These are phyloP conservation scores for Paramyrothecium roridum DNA, from an alignment of 2,329 filamentous ascomycete species.

Conservation along the genomic window DNA sequence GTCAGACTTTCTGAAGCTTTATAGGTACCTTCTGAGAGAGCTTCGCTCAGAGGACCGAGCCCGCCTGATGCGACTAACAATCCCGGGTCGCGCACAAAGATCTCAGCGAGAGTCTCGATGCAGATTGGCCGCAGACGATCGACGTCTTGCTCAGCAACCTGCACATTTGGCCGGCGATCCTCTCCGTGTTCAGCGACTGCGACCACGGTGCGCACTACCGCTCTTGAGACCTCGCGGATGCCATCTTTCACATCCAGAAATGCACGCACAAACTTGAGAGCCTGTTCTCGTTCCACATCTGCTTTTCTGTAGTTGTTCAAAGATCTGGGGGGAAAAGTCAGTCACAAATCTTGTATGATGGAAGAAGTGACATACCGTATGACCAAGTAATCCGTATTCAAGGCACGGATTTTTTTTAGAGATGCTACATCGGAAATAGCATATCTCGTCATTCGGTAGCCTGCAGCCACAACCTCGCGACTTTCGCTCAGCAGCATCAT, in stretches of 20 bases:
- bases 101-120: slow-evolving; percentile 87
- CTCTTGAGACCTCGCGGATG: slow-evolving; percentile 79
- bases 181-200: slow-evolving; percentile 87
- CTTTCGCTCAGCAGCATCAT: slow-evolving; percentile 95
- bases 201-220: slow-evolving; percentile 84
- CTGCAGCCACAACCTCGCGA: slow-evolving; percentile 90
- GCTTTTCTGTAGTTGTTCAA: slow-evolving; percentile 94
- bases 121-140: slow-evolving; percentile 88
- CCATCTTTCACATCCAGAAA: slow-evolving; percentile 96
- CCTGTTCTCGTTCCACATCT: slow-evolving; percentile 95
- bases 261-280: slow-evolving; percentile 90
- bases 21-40: slow-evolving; percentile 85
- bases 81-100: slow-evolving; percentile 80
- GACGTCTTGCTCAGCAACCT: slow-evolving; percentile 63
- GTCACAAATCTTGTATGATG: not conserved
- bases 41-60: slow-evolving; percentile 83
- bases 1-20: slow-evolving; percentile 88
- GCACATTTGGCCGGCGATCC: slow-evolving; percentile 79
- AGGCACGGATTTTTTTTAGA: slow-evolving; percentile 77
- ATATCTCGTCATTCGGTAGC: slow-evolving; percentile 90
- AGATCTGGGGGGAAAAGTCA: slow-evolving; percentile 46
- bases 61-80: slow-evolving; percentile 82
- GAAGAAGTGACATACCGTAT: slow-evolving; percentile 46
- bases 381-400: slow-evolving; percentile 91
- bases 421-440: slow-evolving; percentile 91